Base-by-base conservation (phyloP, 768 basidiomycete species). In the Podaxis pistillaris region DNA sequence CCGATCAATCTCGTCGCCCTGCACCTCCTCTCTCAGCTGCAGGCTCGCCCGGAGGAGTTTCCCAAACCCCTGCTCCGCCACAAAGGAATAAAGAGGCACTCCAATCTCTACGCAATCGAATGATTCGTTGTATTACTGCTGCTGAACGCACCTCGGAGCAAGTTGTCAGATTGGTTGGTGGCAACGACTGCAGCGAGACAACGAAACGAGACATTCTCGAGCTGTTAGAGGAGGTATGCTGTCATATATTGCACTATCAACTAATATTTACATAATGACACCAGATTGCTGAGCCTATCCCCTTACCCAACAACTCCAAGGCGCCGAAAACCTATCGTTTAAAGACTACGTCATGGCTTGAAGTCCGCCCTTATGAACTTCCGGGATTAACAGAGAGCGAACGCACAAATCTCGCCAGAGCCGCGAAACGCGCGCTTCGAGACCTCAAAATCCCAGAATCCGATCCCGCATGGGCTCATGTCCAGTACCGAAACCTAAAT, bases 331-430 rank as follows among this genome's bases (percentile, higher is more conserved):
- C 66, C 0, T 91, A 87, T 80, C 68, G 74, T 36, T 82, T 91
- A 63, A 88, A 85, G 65, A 73, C 79, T 24, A 68, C 72, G 19
- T 75, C 83, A 2, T 92, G 90, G 89, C 77, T 77, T 37, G 86
- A 91, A 68, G 86, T 91, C 26, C 85, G 88, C 5, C 90, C 90
- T 0, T 86, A 79, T 62, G 87, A 86, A 64, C 89, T 83, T 80
- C 75, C 79, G 0, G 76, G 75, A 30, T 75, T 88, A 28, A 75
- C 76, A 2, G 81, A 83, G 30, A 54, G 74, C 1, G 83, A 86
- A 50, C 79, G 83, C 4, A 75, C 73, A 7, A 67, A 63, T n/a
- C 75, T 91, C 71, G 79, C 83, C 7, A 79, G 83, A 44, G 75
- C 78, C 30, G 87, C 84, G 1, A 80, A 86, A 51, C 64, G 74